Evolutionary conservation across 2,329 filamentous ascomycete species (phyloP), one percentile per base, ranked within the genome.

Genomic region (Colletotrichum sidae): DNA sequence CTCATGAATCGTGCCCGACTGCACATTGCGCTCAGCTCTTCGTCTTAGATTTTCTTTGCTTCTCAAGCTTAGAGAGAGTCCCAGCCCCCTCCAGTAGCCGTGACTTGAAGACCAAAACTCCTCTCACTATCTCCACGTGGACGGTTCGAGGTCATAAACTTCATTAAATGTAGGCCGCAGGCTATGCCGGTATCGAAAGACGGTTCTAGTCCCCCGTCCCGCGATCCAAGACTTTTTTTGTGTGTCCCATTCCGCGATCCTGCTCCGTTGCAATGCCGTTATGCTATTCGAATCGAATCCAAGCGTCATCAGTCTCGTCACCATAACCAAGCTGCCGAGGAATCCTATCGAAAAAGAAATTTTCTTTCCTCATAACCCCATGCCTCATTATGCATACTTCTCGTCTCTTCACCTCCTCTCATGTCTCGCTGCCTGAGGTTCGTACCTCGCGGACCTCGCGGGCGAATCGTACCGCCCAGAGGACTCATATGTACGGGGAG

Each of bases 151-250:
- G 8, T 66, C 63, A 54, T 63, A 61, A 52, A 56, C 47, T 2
- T 66, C 63, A 63, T 66, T 66, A 66, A 65, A 54, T 49, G 59
- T 57, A 50, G 47, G 55, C 47, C 46, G 41, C n/a, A 12, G 25
- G 53, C 42, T 42, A 50, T 63, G 50, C 34, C 62, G 58, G 42
- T 49, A 53, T 53, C 37, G 41, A 63, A 57, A 57, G 33, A 56
- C 12, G 11, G 42, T 1, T 10, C 37, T 34, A 17, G 5, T 9
- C 15, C 17, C 41, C 15, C 42, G 10, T 6, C 52, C 15, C 39
- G 34, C 47, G 33, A 66, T 62, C 52, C 47, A 66, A 66, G 50
- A 35, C 13, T 49, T 49, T 53, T 44, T 25, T 25, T 1, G 25
- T 5, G 47, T 53, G 37, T 35, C 45, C 58, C 53, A 37, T 4